phyloP scores from a whole-genome alignment of 345 rosid species.

The Angophora floribunda region DNA sequence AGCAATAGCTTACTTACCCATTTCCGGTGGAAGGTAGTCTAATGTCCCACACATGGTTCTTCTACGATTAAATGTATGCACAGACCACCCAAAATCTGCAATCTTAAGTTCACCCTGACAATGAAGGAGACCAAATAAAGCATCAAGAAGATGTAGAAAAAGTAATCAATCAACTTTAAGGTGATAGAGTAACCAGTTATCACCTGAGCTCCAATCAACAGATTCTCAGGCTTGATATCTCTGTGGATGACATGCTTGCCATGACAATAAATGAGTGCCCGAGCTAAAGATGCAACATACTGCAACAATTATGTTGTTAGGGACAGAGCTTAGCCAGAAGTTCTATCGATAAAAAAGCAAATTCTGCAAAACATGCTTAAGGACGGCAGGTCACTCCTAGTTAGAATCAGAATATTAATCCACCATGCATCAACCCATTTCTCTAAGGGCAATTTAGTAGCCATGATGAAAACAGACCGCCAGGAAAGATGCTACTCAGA shows the following conservation, averaged over 20 bases:
- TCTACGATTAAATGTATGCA: constrained; percentile 95
- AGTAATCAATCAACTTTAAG: background rate
- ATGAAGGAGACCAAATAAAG: background rate
- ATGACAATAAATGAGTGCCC: constrained; percentile 97
- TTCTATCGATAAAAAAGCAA: background rate
- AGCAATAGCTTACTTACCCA: constrained; percentile 41
- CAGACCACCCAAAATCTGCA: constrained; percentile 99
- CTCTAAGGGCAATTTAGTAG: background rate
- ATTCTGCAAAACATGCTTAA: background rate
- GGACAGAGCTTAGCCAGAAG: background rate
- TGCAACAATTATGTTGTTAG: constrained; percentile 6
- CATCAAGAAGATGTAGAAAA: background rate
- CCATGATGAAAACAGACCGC: background rate
- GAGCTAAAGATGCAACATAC: constrained; percentile 97
- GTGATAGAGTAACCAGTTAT: background rate
- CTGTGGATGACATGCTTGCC: constrained; percentile 98
- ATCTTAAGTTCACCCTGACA: constrained; percentile 96
- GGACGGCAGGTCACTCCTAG: background rate
- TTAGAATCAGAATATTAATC: background rate
- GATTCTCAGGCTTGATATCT: constrained; percentile 97
- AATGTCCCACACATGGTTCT: constrained; percentile 96
- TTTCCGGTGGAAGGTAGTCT: constrained; percentile 98
- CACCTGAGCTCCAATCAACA: constrained; percentile 84
- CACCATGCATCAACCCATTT: background rate
- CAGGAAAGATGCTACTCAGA: background rate